phyloP scores from a whole-genome alignment of 2,329 filamentous ascomycete species.

The Coniochaeta sp. region DNA sequence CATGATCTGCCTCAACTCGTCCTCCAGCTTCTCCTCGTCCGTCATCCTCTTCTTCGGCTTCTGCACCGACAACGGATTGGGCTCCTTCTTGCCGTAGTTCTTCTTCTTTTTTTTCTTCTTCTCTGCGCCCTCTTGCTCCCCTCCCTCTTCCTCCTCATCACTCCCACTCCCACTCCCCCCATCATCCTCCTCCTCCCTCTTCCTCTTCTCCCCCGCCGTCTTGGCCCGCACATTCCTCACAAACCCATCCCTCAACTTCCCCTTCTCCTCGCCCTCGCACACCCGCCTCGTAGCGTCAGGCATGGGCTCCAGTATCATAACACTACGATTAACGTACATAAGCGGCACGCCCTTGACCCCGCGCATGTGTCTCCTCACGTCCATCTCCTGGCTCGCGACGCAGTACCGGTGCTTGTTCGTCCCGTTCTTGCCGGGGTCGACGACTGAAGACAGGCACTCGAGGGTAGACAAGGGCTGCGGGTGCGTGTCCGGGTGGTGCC shows the following conservation, averaged over 20 bases:
- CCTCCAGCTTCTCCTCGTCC: neutral
- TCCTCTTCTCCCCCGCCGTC: constrained; percentile 43
- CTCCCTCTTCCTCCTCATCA: constrained; percentile 20
- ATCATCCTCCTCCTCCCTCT: constrained; percentile 29
- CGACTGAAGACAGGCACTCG: constrained; percentile 60
- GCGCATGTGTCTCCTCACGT: constrained; percentile 57
- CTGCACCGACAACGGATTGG: constrained; percentile 26
- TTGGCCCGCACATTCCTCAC: constrained; percentile 43
- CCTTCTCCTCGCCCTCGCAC: constrained; percentile 61
- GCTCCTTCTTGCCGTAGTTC: constrained; percentile 20
- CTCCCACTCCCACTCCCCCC: constrained; percentile 35
- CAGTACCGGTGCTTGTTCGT: constrained; percentile 76
- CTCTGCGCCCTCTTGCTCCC: constrained; percentile 12
- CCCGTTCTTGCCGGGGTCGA: constrained; percentile 60
- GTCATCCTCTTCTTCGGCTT: constrained; percentile 24
- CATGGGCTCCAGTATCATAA: constrained; percentile 69
- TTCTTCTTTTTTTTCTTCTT: constrained; percentile 25
- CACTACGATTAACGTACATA: constrained; percentile 70
- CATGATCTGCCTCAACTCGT: neutral
- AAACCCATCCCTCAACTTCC: constrained; percentile 67
- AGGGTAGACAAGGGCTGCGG: constrained; percentile 61
- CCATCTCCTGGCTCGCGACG: constrained; percentile 65
- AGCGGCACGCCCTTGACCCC: constrained; percentile 66
- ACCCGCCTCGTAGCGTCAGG: constrained; percentile 56
- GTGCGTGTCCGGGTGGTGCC: constrained; percentile 66